Evolutionary conservation across 148 eudicot genomes (phyloP).

Genomic region (Vaccinium darrowii): DNA sequence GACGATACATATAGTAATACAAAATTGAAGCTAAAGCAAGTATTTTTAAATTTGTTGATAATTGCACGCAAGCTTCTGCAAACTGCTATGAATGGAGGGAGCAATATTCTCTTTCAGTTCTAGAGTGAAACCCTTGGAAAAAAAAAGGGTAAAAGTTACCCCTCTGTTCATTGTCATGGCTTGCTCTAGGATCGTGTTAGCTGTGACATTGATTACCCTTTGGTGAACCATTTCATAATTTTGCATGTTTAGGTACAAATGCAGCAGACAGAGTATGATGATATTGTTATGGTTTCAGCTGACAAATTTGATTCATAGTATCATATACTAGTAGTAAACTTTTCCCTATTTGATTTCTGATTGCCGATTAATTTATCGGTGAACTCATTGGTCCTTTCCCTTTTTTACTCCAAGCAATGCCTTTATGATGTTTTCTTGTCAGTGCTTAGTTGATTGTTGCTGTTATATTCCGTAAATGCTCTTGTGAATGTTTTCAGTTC

Average conservation of each 20-base stretch:
- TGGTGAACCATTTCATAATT: background rate
- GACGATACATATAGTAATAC: background rate
- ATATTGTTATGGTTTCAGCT: background rate
- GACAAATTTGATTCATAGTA: background rate
- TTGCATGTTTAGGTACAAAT: background rate
- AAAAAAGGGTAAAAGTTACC: background rate
- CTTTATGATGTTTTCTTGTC: background rate
- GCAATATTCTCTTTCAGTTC: background rate
- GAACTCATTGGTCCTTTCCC: background rate
- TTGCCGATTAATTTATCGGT: background rate
- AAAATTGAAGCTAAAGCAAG: background rate
- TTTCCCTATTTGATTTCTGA: background rate
- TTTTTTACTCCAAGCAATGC: background rate
- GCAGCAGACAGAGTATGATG: background rate
- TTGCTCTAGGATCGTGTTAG: background rate
- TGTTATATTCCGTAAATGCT: background rate
- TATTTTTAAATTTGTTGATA: background rate
- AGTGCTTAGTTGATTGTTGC: background rate
- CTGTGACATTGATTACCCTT: background rate
- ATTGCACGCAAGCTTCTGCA: background rate
- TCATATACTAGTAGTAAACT: background rate
- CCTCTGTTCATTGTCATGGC: background rate
- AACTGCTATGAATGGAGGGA: background rate
- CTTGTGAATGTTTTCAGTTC: background rate
- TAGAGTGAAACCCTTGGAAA: background rate